Base-by-base conservation (phyloP, 2,329 filamentous ascomycete species). In the Chrysoporthe cubensis region DNA sequence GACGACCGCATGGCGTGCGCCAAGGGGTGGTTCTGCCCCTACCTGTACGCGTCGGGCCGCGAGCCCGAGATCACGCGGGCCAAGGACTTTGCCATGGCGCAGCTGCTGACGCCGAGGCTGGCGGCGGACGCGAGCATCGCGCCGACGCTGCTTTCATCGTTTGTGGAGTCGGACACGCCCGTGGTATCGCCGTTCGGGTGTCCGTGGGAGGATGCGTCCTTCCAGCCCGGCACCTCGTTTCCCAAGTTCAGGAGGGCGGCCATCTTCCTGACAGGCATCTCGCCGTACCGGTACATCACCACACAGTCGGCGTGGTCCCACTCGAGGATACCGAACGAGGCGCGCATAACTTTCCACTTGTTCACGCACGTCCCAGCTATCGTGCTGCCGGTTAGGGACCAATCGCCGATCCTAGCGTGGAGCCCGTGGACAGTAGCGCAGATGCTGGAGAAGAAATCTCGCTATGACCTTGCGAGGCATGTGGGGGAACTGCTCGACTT, bases 21-120 rank as follows among this genome's bases (percentile, higher is more conserved):
- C n/a, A 72, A 69, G 62, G 71, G 70, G 5, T 72, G 71, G 71
- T 72, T 72, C 48, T 72, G 71, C 42, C 71, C 71, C 1, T 72
- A 72, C 14, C 40, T 72, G 62, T 72, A 72, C 32, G 66, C 67
- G 40, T 67, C 64, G 14, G 69, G 70, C 52, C 65, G 71, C 11
- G 71, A 67, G 37, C 65, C 70, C 3, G 64, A 70, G 70, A 62
- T 72, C 18, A 50, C 71, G 40, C 62, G 71, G 18, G 64, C 50
- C 21, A 72, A 69, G 54, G 71, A 72, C 40, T 72, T 72, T 32
- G 54, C 68, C n/a, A 66, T 71, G 62, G 71, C 62, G 13, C 68
- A 69, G 58, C 40, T 72, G 16, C 26, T 72, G 64, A 62, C 66
- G 11, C 71, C 71, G 14, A 54, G 71, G 7, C 44, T 72, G 40